Percentiles rank a stretch among this genome's conserved stretches.
Conservation (phyloP, 208 protist species). For the Sergeia podlipaevii region DNA sequence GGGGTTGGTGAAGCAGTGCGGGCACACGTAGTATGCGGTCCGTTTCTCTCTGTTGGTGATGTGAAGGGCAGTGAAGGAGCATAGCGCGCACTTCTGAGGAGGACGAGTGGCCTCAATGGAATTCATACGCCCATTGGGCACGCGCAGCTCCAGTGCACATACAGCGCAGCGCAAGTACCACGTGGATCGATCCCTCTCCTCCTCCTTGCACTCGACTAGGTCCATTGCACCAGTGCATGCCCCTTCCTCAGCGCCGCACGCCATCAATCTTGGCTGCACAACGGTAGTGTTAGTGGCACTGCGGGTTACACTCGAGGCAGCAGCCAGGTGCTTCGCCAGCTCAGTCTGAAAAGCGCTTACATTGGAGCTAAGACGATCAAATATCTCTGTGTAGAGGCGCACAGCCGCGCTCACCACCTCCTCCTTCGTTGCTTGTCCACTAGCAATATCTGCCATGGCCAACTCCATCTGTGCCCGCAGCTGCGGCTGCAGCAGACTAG, state of each 20-base stretch:
- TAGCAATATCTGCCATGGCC: slow-evolving; percentile 86
- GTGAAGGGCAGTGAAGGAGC: slow-evolving; percentile 56
- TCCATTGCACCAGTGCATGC: slow-evolving; percentile 54
- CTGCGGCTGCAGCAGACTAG: slow-evolving; percentile 86
- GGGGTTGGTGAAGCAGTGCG: slow-evolving; percentile 72
- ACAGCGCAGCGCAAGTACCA: slow-evolving; percentile 42
- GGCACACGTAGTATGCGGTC: slow-evolving; percentile 73
- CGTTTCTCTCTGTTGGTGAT: slow-evolving; percentile 68
- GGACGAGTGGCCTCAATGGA: slow-evolving; percentile 27
- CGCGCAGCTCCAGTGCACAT: slow-evolving; percentile 41
- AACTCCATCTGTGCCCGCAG: slow-evolving; percentile 93
- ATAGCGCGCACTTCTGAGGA: slow-evolving; percentile 50
- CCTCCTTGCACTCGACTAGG: slow-evolving; percentile 39
- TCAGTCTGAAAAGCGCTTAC: slow-evolving; percentile 44
- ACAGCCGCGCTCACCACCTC: slow-evolving; percentile 79
- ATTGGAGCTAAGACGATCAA: slow-evolving; percentile 46
- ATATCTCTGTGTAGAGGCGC: slow-evolving; percentile 75
- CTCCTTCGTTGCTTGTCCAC: slow-evolving; percentile 65
- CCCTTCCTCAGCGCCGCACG: slow-evolving; percentile 48
- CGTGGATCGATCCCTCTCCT: slow-evolving; percentile 32
- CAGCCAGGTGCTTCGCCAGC: slow-evolving; percentile 39
- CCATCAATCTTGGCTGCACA: slow-evolving; percentile 17
- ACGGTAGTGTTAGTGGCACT: slow-evolving; percentile 18
- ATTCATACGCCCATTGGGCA: slow-evolving; percentile 58
- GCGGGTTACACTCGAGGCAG: neutral